Conservation (phyloP, 129 eudicot genomes). For the Centrapalus pauciflorus region DNA sequence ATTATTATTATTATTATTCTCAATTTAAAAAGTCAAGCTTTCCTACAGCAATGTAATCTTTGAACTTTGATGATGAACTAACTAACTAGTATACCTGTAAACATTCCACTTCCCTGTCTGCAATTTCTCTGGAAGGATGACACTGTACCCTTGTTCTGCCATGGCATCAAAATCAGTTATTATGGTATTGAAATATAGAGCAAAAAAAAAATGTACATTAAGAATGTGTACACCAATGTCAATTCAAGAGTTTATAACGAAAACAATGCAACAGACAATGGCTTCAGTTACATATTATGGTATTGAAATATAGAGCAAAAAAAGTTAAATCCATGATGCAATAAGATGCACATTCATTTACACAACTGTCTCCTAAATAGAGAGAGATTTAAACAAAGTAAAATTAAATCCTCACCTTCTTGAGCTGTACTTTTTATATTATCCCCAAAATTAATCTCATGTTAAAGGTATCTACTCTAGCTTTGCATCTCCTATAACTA, state of each 20-base stretch:
- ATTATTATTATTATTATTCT: no score
- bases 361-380: not conserved
- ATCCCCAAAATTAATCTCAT: not conserved
- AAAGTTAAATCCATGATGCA: not conserved
- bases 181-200: no score
- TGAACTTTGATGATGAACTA: no score
- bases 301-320: no score
- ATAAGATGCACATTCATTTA: not conserved
- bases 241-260: no score
- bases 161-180: not conserved
- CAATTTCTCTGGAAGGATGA: conserved; percentile 24
- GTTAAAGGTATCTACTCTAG: conserved; percentile 1
- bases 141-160: conserved; percentile 24
- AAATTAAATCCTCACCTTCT: not conserved
- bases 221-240: no score
- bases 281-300: not conserved
- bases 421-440: not conserved
- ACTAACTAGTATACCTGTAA: not conserved
- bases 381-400: not conserved
- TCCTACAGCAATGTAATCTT: no score
- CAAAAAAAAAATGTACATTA: no score
- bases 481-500: not conserved
- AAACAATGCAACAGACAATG: not conserved
- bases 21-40: no score
- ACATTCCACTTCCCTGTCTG: conserved; percentile 30